Evolutionary conservation across 768 basidiomycete genomes (phyloP).

Genomic region (Strobilomyces dryophilus): DNA sequence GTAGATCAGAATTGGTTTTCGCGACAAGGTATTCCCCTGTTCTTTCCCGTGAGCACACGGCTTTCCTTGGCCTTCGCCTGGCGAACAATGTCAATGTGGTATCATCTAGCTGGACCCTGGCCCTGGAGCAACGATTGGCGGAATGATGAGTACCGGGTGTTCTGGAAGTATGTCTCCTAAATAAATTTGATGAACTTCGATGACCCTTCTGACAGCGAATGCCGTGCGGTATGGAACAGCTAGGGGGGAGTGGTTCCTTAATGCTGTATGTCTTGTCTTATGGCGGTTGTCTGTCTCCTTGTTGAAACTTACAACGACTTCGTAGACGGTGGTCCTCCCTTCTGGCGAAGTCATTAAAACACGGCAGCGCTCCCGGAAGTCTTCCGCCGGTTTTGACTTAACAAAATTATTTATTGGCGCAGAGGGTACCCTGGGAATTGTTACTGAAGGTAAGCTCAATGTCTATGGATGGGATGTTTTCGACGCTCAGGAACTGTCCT

Average conservation of each 20-base stretch:
- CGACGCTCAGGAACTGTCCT: neutral
- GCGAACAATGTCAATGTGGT: neutral
- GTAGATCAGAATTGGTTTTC: neutral
- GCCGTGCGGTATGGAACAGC: slow-evolving; percentile 87
- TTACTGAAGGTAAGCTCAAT: slow-evolving; percentile 67
- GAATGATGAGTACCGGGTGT: slow-evolving; percentile 85
- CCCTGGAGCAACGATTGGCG: slow-evolving; percentile 78
- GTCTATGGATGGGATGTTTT: neutral
- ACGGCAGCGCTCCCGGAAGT: slow-evolving; percentile 71
- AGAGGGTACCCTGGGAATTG: slow-evolving; percentile 77
- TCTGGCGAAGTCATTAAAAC: slow-evolving; percentile 91
- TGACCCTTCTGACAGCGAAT: slow-evolving; percentile 43
- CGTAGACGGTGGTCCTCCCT: slow-evolving; percentile 83
- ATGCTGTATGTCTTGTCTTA: slow-evolving; percentile 48
- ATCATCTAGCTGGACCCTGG: slow-evolving; percentile 62
- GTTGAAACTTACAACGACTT: neutral
- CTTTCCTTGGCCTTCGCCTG: neutral
- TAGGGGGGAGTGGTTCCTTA: slow-evolving; percentile 88
- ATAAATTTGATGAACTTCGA: slow-evolving; percentile 14
- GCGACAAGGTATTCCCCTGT: slow-evolving; percentile 62
- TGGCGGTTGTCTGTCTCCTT: neutral
- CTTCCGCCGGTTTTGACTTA: slow-evolving; percentile 81
- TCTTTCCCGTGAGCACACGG: slow-evolving; percentile 63
- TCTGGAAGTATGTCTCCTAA: slow-evolving; percentile 58
- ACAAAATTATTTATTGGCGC: slow-evolving; percentile 88